Evolutionary conservation across 108 stramenopile species (phyloP).

Genomic region (Stephanodiscus minutulus): DNA sequence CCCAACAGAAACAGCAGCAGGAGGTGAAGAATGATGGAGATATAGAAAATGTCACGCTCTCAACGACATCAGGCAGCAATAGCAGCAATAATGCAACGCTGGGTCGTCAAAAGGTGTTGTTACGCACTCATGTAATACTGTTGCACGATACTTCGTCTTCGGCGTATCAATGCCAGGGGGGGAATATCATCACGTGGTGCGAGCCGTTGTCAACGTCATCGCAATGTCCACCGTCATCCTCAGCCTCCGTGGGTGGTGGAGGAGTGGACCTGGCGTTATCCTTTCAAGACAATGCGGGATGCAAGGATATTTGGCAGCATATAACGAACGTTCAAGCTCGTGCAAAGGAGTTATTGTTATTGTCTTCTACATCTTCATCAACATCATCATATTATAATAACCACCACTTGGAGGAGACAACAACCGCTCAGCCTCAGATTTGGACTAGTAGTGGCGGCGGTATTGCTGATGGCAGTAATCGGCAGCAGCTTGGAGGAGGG

Average conservation of each 20-base stretch:
- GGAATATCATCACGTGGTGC: slow-evolving; percentile 92
- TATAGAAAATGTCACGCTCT: background rate
- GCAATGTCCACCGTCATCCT: background rate
- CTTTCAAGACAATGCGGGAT: slow-evolving; percentile 91
- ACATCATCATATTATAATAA: background rate
- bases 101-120: slow-evolving; percentile 51
- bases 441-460: slow-evolving; percentile 6
- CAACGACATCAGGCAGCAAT: slow-evolving; percentile 10
- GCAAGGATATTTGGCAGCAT: slow-evolving; percentile 86
- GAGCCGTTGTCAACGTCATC: slow-evolving; percentile 56
- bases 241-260: slow-evolving; percentile 15
- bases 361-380: background rate
- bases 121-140: slow-evolving; percentile 78
- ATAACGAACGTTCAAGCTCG: slow-evolving; percentile 76
- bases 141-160: slow-evolving; percentile 34
- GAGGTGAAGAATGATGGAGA: background rate
- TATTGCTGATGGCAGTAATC: background rate
- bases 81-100: slow-evolving; percentile 23
- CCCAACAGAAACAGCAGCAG: slow-evolving; percentile 17
- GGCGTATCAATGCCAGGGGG: slow-evolving; percentile 89
- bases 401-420: background rate
- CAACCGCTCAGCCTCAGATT: slow-evolving; percentile 5
- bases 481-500: background rate
- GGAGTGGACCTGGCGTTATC: slow-evolving; percentile 88
- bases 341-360: slow-evolving; percentile 57